Conservation (phyloP, 768 basidiomycete species). For the Suillus tomentosus region DNA sequence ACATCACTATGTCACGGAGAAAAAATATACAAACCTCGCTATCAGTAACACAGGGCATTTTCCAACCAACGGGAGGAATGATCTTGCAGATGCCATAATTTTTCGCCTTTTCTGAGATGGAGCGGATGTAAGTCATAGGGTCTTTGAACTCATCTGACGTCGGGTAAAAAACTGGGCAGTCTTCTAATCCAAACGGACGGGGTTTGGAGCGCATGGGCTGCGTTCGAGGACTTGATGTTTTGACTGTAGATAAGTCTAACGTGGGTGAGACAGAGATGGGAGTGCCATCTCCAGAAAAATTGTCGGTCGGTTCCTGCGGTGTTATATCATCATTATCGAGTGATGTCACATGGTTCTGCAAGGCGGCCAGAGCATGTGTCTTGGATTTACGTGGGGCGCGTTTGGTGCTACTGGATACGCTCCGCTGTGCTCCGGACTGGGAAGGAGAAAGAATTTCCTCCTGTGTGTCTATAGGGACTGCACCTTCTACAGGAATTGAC, state of each 20-base stretch:
- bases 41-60: slow-evolving; percentile 94
- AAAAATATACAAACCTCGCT: slow-evolving; percentile 69
- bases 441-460: slow-evolving; percentile 39
- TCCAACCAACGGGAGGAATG: slow-evolving; percentile 90
- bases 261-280: slow-evolving; percentile 64
- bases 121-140: slow-evolving; percentile 90
- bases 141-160: slow-evolving; percentile 90
- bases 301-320: slow-evolving; percentile 44
- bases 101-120: slow-evolving; percentile 69
- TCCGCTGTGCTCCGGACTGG: slow-evolving; percentile 37
- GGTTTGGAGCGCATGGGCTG: slow-evolving; percentile 38
- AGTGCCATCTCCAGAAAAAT: slow-evolving; percentile 49
- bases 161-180: slow-evolving; percentile 90
- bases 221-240: slow-evolving; percentile 58
- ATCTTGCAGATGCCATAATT: slow-evolving; percentile 94
- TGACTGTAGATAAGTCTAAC: slow-evolving; percentile 72
- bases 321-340: slow-evolving; percentile 50
- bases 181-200: slow-evolving; percentile 85
- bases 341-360: slow-evolving; percentile 66
- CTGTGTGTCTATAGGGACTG: slow-evolving; percentile 60
- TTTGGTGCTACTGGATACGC: slow-evolving; percentile 48
- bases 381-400: slow-evolving; percentile 90
- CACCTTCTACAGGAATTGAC: slow-evolving; percentile 76
- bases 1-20: slow-evolving; percentile 23
- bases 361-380: slow-evolving; percentile 80